A percentile compares a stretch with the other conserved stretches of the same genome.
These are phyloP conservation scores for Karstenula rhodostoma DNA, from an alignment of 2,329 filamentous ascomycete genomes.

Conservation along the genomic window DNA sequence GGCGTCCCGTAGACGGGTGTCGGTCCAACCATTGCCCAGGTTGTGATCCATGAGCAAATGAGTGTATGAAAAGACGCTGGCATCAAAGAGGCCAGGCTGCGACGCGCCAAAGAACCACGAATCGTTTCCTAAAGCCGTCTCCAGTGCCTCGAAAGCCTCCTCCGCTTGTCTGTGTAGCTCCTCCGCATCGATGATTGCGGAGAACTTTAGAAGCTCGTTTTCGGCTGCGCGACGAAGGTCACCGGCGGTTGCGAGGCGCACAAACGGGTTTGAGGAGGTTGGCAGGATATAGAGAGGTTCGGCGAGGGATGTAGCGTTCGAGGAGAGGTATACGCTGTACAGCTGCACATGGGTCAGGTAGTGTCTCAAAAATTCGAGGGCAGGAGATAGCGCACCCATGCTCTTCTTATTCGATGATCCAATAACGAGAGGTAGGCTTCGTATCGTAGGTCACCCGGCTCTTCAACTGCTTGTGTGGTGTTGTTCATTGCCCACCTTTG, in stretches of 20 bases:
- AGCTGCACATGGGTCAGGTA: slow-evolving; percentile 57
- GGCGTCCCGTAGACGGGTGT: slow-evolving; percentile 65
- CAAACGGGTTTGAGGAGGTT: slow-evolving; percentile 66
- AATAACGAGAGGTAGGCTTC: slow-evolving; percentile 82
- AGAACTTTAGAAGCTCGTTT: slow-evolving; percentile 73
- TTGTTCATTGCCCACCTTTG: slow-evolving; percentile 70
- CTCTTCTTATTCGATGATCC: slow-evolving; percentile 79
- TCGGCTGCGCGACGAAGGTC: slow-evolving; percentile 78
- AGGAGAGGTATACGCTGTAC: slow-evolving; percentile 80
- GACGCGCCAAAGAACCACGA: slow-evolving; percentile 67
- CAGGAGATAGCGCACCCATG: slow-evolving; percentile 71
- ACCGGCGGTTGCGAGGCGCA: slow-evolving; percentile 68
- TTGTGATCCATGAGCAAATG: slow-evolving; percentile 75
- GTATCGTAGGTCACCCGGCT: slow-evolving; percentile 64
- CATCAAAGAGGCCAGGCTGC: slow-evolving; percentile 80
- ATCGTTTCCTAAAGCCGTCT: slow-evolving; percentile 64
- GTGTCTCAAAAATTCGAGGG: not conserved
- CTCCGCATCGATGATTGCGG: slow-evolving; percentile 63
- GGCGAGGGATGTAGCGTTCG: slow-evolving; percentile 73
- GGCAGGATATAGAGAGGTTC: slow-evolving; percentile 73
- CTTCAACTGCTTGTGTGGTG: slow-evolving; percentile 41
- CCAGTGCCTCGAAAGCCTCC: slow-evolving; percentile 69
- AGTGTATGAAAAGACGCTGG: slow-evolving; percentile 88
- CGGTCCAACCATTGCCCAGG: slow-evolving; percentile 66
- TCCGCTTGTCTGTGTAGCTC: slow-evolving; percentile 68